A percentile compares a stretch with the other conserved stretches of the same genome.
phyloP scores from a whole-genome alignment of 805 yeast genomes.

The Kuraishia piskuri region DNA sequence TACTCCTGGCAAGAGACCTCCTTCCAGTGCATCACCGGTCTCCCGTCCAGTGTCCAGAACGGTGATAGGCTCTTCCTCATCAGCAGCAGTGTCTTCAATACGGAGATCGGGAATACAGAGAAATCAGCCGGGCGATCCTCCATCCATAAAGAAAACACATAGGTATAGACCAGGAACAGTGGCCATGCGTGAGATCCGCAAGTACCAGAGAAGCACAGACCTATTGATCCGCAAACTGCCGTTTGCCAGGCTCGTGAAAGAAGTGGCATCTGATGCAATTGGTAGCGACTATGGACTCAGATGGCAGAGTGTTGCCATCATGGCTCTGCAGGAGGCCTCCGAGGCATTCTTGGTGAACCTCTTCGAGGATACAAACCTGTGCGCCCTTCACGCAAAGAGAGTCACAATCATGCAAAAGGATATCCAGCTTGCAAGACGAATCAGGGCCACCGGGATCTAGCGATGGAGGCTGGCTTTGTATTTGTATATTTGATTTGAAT shows the following conservation, averaged over 20 bases:
- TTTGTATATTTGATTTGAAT: not conserved
- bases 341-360: conserved; percentile 70
- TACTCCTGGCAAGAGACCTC: not conserved
- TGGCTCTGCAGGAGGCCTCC: conserved; percentile 75
- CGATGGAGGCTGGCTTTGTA: not conserved
- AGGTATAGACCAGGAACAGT: conserved; percentile 54
- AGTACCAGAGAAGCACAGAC: conserved; percentile 61
- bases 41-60: not conserved
- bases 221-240: conserved; percentile 64
- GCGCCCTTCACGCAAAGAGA: conserved; percentile 74
- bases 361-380: conserved; percentile 67
- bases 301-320: conserved; percentile 73
- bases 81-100: not conserved
- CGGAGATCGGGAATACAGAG: conserved; percentile 11
- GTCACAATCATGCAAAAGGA: conserved; percentile 85
- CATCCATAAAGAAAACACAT: conserved; percentile 21
- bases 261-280: conserved; percentile 54
- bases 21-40: not conserved
- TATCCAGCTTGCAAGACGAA: conserved; percentile 70
- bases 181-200: conserved; percentile 62
- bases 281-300: conserved; percentile 49
- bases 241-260: conserved; percentile 69
- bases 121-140: conserved; percentile 50
- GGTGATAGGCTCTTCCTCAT: not conserved
- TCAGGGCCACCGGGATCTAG: conserved; percentile 37